Base-by-base conservation (phyloP, 1,284 basidiomycete genomes). In the Leucoagaricus sp. region DNA sequence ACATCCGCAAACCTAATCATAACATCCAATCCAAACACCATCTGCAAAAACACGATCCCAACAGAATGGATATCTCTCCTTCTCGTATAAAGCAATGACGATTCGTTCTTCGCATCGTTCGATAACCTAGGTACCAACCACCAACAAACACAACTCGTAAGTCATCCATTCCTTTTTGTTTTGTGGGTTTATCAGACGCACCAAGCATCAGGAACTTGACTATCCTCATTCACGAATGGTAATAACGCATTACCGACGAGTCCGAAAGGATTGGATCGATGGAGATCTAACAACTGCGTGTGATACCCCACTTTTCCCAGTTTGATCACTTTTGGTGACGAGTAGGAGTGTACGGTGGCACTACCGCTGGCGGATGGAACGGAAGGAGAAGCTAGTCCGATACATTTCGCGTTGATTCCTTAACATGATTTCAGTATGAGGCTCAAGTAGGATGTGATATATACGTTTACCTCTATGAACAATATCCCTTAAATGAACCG, bases 11-110 rank as follows among this genome's bases (percentile, higher is more conserved):
- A 78, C 44, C 67, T 61, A 48, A 83, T 75, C 53, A 81, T 79
- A 5, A 91, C 86, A 61, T 87, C 80, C 54, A 85, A 70, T 0
- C 91, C 89, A 23, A 88, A 67, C 10, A 92, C 69, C 90, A 93
- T 92, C 69, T 91, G 89, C 49, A 92, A 62, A 33, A 91, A 72
- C 3, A 91, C 77, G 40, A 92, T 80, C 0, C 89, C 91, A 0
- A 84, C 81, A n/a, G 80, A 77, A 65, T 91, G 89, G 15, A 93
- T 84, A 63, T 93, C 91, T 23, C 90, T 80, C 34, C 80, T 74
- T 33, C 78, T 82, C 3, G 87, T 87, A 65, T 93, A 91, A 4
- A 83, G 70, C 36, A 92, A 67, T 0, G 86, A 80, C 0, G 86
- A 88, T 49, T 91, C 89, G 31, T 85, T 77, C 36, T 75, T 76